Evolutionary conservation across 179 eudicot species (phyloP).

Genomic region (Spinacia oleracea): DNA sequence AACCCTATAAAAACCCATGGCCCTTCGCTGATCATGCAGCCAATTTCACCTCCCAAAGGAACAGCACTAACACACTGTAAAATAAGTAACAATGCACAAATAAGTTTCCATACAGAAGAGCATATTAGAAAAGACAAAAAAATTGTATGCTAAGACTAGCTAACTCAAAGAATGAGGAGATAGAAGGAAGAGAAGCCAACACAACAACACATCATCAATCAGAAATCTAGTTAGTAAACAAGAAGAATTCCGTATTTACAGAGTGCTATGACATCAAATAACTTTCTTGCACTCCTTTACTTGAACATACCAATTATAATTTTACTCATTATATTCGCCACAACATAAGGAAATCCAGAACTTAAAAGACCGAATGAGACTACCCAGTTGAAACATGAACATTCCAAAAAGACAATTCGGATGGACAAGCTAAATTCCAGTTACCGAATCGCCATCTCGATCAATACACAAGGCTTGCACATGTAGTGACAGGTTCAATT

Average conservation of each 20-base stretch:
- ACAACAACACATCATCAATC: neutral
- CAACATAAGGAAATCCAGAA: neutral
- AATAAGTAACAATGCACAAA: conserved; percentile 14
- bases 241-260: neutral
- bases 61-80: conserved; percentile 61
- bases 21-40: conserved; percentile 95
- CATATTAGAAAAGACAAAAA: neutral
- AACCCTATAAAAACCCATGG: conserved; percentile 91
- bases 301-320: neutral
- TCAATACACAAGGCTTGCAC: neutral
- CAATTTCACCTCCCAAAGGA: conserved; percentile 72
- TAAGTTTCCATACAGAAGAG: neutral
- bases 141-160: neutral
- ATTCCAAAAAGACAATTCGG: neutral
- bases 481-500: neutral
- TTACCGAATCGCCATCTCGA: neutral
- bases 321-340: too few species aligned
- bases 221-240: neutral
- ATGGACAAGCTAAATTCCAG: too few species aligned
- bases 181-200: neutral
- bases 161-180: neutral
- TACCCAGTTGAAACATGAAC: neutral
- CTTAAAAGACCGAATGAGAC: neutral
- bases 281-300: too few species aligned
- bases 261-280: neutral